Evolutionary conservation across 805 yeast genomes (phyloP), one percentile per base, ranked within the genome.

Genomic region (Pichia insulana): DNA sequence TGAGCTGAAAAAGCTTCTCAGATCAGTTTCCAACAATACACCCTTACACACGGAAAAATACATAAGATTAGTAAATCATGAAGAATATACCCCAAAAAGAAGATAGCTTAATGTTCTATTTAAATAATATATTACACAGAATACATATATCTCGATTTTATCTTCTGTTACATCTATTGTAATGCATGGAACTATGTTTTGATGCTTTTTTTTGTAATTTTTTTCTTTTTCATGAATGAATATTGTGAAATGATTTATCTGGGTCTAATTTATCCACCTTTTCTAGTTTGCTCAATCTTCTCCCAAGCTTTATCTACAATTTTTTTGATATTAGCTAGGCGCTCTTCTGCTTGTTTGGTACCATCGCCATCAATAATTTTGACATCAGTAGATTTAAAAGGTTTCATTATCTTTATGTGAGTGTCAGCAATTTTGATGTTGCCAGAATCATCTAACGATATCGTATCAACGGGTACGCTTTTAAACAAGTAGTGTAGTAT

Each of bases 241-340:
- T 39, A 27, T 35, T 20, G 15, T n/a, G n/a, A 19, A 37, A 18
- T 22, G n/a, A 37, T 28, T 5, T 16, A 20, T 15, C 15, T 15
- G 9, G 8, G 7, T 8, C 5, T 11, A 13, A 18, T 20, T 57
- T 43, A 76, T 38, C 82, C 81, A 17, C 82, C 82, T 53, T 73
- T 76, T 48, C 67, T 65, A 40, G 66, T 68, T 18, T 55, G 48
- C 37, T 65, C 71, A 45, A 72, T 53, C 40, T 64, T 64, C 20
- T 59, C 58, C 73, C 78, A 71, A 12, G 70, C 71, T 39, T 69
- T 73, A 44, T 65, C 69, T 11, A 78, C 73, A 41, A 76, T 67
- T 50, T 69, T 72, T 49, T 66, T 65, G 10, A 78, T 56, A 38
- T 59, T 58, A 11, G 49, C 40, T 36, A 62, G 44, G 39, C 59